Percentiles rank a stretch among this genome's conserved stretches.
These are phyloP conservation scores for Linnemannia hyalina DNA, from an alignment of 192 early-diverging fungal species.

Conservation along the genomic window DNA sequence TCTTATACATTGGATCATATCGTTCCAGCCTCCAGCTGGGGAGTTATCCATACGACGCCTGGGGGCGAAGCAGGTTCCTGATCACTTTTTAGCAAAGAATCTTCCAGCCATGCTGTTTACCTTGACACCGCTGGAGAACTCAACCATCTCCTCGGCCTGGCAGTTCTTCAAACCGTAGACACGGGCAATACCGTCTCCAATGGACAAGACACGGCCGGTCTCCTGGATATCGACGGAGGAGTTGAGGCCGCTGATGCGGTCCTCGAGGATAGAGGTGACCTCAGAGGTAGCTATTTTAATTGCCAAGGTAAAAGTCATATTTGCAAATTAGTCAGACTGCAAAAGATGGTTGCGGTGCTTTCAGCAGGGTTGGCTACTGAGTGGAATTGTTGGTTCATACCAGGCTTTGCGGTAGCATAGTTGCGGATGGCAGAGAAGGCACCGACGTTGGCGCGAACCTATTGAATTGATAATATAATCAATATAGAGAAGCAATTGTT, in stretches of 20 bases:
- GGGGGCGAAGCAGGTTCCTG: no score
- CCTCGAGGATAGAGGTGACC: conserved; percentile 97
- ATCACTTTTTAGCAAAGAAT: conserved; percentile 88
- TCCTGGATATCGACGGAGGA: conserved; percentile 92
- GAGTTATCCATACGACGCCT: conserved; percentile 11
- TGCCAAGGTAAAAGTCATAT: background rate
- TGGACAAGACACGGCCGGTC: conserved; percentile 98
- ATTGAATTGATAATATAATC: background rate
- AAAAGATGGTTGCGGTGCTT: no score
- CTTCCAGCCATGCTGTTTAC: conserved; percentile 93
- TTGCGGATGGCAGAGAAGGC: conserved; percentile 67
- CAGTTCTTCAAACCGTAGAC: conserved; percentile 98
- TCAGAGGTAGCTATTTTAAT: conserved; percentile 82
- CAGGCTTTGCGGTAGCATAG: conserved; percentile 70
- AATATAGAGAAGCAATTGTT: background rate
- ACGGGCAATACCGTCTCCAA: conserved; percentile 99
- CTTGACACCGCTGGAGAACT: conserved; percentile 99
- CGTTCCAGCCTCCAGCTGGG: conserved; percentile 83
- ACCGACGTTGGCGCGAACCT: conserved; percentile 70
- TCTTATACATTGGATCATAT: background rate
- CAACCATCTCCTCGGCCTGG: conserved; percentile 99
- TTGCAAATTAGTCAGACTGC: background rate
- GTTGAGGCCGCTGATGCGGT: conserved; percentile 93
- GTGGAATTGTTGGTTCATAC: conserved; percentile 7
- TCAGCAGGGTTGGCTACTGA: background rate